phyloP scores from a whole-genome alignment of 140 eudicot species.

The Anethum foeniculum region DNA sequence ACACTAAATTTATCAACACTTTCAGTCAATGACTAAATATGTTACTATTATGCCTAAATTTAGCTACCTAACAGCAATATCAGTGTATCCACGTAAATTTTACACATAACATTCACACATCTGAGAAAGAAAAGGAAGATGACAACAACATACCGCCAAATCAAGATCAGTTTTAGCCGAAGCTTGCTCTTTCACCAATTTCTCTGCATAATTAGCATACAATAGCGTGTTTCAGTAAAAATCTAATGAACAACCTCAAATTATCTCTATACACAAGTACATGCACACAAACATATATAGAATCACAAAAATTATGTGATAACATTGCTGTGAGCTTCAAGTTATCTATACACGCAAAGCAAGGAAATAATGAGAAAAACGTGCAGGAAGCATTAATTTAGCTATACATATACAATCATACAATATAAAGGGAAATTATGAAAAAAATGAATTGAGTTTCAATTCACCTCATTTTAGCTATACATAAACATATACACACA shows the following conservation, averaged over 20 bases:
- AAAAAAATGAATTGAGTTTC: background rate
- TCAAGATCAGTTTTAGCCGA: conserved; percentile 85
- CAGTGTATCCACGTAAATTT: background rate
- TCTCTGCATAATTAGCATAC: conserved; percentile 43
- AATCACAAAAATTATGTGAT: background rate
- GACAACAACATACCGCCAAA: conserved; percentile 51
- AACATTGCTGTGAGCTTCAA: conserved; percentile 81
- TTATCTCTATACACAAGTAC: background rate
- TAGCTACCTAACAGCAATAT: conserved; percentile 8
- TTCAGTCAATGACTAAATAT: background rate
- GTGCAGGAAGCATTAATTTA: conserved; percentile 25
- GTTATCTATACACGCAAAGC: conserved; percentile 16
- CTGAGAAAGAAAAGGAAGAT: conserved; percentile 7
- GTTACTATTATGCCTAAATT: background rate
- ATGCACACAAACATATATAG: too few relatives aligned
- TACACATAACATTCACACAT: background rate
- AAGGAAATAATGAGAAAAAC: background rate
- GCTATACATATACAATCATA: too few relatives aligned
- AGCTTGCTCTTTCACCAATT: conserved; percentile 93
- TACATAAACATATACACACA: background rate
- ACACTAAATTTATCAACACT: background rate
- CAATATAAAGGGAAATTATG: background rate
- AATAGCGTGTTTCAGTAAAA: background rate
- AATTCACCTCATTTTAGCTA: conserved; percentile 21
- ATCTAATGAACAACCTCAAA: background rate